Percentiles rank a stretch among this genome's conserved stretches.
These are phyloP conservation scores for Tetraselmis chui DNA, from an alignment of 139 green algal species.

Conservation along the genomic window DNA sequence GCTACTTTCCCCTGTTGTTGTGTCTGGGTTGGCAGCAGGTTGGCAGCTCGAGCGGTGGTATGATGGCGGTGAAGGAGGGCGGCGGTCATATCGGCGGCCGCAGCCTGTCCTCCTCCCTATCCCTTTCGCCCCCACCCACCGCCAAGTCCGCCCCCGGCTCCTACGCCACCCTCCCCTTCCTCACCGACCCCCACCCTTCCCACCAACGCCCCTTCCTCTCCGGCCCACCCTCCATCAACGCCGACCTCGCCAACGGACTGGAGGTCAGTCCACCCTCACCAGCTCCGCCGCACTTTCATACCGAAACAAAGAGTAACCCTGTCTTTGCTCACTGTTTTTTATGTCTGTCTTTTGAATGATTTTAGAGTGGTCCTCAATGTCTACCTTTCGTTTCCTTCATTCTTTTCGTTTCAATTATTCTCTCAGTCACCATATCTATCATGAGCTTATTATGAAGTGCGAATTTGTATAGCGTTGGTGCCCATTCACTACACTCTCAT, in stretches of 20 bases:
- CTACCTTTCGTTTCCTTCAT: too few relatives aligned
- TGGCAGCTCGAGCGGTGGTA: neutral
- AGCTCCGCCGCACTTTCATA: too few relatives aligned
- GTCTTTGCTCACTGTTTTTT: neutral
- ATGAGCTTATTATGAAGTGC: too few relatives aligned
- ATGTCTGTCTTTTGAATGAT: too few relatives aligned
- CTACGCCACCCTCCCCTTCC: neutral
- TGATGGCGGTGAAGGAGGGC: neutral
- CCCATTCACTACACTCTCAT: too few relatives aligned
- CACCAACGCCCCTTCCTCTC: neutral
- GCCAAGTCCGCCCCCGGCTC: neutral
- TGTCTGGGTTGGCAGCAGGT: neutral
- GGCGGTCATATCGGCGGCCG: too few relatives aligned
- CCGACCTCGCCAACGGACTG: neutral
- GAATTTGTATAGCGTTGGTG: too few relatives aligned
- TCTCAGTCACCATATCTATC: too few relatives aligned
- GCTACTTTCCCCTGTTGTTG: too few relatives aligned
- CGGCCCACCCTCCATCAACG: neutral
- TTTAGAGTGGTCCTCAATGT: too few relatives aligned
- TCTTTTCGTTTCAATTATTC: too few relatives aligned
- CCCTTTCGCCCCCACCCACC: neutral
- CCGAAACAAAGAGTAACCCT: too few relatives aligned
- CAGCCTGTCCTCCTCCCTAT: neutral
- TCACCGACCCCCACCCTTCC: neutral
- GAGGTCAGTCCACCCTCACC: neutral